phyloP scores from a whole-genome alignment of 352 stramenopile species.

The Paralagenidium karlingii region DNA sequence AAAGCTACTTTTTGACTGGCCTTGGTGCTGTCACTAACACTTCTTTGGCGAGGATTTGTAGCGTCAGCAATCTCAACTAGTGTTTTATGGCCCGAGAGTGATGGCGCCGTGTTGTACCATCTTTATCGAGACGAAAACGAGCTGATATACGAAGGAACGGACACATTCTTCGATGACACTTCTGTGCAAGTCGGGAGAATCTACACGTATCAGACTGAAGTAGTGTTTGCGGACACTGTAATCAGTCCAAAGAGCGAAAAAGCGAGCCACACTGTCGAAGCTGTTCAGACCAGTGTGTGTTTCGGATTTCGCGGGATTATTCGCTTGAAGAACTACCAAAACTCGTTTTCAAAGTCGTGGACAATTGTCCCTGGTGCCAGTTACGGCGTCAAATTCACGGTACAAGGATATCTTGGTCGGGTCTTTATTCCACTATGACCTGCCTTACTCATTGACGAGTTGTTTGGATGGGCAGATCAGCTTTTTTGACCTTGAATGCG shows the following conservation, averaged over 20 bases:
- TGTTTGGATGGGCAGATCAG: constrained; percentile 10
- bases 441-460: background rate
- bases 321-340: constrained; percentile 18
- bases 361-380: constrained; percentile 17
- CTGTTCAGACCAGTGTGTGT: no score
- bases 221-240: no score
- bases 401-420: no score
- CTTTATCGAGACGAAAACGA: constrained; percentile 17
- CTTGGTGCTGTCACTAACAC: background rate
- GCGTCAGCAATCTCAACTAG: constrained; percentile 16
- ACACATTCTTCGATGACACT: constrained; percentile 24
- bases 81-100: constrained; percentile 17
- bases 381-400: no score
- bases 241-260: no score
- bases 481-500: constrained; percentile 41
- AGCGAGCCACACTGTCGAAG: no score
- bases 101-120: constrained; percentile 15
- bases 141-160: constrained; percentile 10
- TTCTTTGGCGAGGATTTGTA: constrained; percentile 7
- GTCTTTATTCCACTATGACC: no score
- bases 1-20: background rate
- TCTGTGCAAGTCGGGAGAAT: constrained; percentile 11
- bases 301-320: constrained; percentile 6
- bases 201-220: constrained; percentile 22
- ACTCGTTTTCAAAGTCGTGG: constrained; percentile 20